Base-by-base conservation (phyloP, 148 eudicot genomes). In the Tetragonia tetragonoides region DNA sequence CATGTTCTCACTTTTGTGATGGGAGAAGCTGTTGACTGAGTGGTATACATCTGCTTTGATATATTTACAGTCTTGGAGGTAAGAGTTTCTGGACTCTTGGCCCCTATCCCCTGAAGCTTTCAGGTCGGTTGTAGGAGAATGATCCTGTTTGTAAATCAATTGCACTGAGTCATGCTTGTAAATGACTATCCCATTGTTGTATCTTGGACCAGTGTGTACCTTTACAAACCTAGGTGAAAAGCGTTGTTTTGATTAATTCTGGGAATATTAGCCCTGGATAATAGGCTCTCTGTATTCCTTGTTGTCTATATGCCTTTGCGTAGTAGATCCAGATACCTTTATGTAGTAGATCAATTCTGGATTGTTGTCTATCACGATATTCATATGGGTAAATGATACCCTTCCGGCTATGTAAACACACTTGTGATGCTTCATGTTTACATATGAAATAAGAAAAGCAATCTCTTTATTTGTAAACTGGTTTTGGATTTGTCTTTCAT, bases 161-260 rank as follows among this genome's bases (percentile, higher is more conserved):
- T 7, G 53, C 53, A 6, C 41, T 38, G 61, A 21, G 42, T 37
- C 47, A 81, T 67, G 56, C 73, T 72, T 77, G 78, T 82, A 82
- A 60, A 77, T 73, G 77, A 68, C 53, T 64, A 51, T 17, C 65
- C 56, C 65, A 68, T 60, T 73, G 84, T 68, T 82, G 71, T 80
- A 80, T 49, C 63, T 57, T 46, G 38, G 72, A 67, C 23, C 60
- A 57, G 15, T 56, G 44, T 73, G 66, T 71, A 56, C 34, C 15
- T 73, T 42, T 41, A 66, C n/a, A 61, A 77, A 56, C 66, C 57
- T 73, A 38, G 70, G 54, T 49, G 76, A 62, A 56, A 59, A 44
- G 37, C 49, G 44, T 68, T 42, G 61, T 66, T 59, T 66, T 46
- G 39, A 10, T 47, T 68, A 10, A 42, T 10, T 28, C 14, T 39